Conservation (phyloP, 371 early-diverging fungal species). For the Umbelopsis sp. region DNA sequence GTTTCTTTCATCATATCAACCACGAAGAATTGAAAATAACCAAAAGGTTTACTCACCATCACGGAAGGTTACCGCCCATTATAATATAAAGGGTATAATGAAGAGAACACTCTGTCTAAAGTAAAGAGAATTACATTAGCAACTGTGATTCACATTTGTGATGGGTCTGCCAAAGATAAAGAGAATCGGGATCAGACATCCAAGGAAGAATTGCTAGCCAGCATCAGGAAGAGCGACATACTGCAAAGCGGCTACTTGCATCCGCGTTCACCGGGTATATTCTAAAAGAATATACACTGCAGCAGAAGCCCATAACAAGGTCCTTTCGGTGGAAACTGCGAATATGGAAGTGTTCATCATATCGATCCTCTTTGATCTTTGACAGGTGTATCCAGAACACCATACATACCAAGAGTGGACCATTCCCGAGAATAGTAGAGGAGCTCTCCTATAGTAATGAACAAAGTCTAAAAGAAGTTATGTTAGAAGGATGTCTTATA, state of each 20-base stretch:
- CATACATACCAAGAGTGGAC: constrained; percentile 24
- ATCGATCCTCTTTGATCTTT: constrained; percentile 20
- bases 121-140: not conserved
- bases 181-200: constrained; percentile 17
- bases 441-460: not conserved
- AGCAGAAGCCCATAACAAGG: constrained; percentile 14
- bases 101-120: not conserved
- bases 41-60: not conserved
- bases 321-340: constrained; percentile 41
- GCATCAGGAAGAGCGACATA: constrained; percentile 15
- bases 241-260: constrained; percentile 14
- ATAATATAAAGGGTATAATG: not conserved
- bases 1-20: constrained; percentile 18
- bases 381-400: not conserved
- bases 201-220: constrained; percentile 17
- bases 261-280: constrained; percentile 10
- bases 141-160: not conserved
- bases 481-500: constrained; percentile 1
- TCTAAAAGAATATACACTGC: constrained; percentile 15
- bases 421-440: not conserved
- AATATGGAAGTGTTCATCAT: constrained; percentile 38
- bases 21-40: not conserved
- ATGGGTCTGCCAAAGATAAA: constrained; percentile 3
- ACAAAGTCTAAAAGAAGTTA: not conserved
- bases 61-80: not conserved